These are phyloP conservation scores for Lepidium didymum DNA, from an alignment of 345 rosid species.

Conservation along the genomic window DNA sequence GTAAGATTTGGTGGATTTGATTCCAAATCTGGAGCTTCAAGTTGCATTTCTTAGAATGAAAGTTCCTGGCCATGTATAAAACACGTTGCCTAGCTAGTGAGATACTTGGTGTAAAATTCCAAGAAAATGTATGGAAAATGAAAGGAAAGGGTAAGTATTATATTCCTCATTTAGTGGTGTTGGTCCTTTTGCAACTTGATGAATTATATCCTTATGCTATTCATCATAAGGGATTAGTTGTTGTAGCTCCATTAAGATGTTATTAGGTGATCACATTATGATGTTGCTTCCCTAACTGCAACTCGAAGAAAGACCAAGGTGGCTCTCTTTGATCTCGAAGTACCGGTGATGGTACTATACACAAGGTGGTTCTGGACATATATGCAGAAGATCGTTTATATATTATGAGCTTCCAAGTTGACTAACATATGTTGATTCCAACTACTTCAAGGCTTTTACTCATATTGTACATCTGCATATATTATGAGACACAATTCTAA, in stretches of 20 bases:
- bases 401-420: too few relatives aligned
- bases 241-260: background rate
- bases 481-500: too few relatives aligned
- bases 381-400: too few relatives aligned
- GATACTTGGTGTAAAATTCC: slow-evolving; percentile 48
- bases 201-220: background rate
- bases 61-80: slow-evolving; percentile 29
- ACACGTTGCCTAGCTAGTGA: slow-evolving; percentile 30
- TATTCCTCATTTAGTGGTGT: slow-evolving; percentile 32
- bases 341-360: too few relatives aligned
- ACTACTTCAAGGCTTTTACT: too few relatives aligned
- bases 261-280: too few relatives aligned
- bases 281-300: too few relatives aligned
- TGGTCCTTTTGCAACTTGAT: slow-evolving; percentile 35
- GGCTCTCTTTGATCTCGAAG: too few relatives aligned
- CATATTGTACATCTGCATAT: too few relatives aligned
- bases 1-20: slow-evolving; percentile 7
- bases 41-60: slow-evolving; percentile 33
- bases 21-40: slow-evolving; percentile 28
- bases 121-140: background rate
- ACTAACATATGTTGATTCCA: too few relatives aligned
- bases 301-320: too few relatives aligned
- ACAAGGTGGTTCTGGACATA: too few relatives aligned
- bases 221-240: background rate
- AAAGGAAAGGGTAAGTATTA: slow-evolving; percentile 19